Conservation (phyloP, 768 basidiomycete species). For the Podaxis sp. region DNA sequence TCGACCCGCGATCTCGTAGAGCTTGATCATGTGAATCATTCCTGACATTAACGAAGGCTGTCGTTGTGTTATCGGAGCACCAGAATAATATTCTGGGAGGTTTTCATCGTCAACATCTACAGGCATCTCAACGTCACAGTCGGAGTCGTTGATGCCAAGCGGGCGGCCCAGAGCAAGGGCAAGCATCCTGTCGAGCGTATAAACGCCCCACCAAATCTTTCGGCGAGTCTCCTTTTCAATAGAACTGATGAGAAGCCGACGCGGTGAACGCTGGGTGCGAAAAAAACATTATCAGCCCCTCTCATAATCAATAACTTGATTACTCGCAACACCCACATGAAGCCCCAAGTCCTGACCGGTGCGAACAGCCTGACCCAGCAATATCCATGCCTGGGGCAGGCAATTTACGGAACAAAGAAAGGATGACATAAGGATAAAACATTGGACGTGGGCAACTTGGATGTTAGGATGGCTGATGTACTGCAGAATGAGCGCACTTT, state of each 20-base stretch:
- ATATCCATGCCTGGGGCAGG: constrained; percentile 91
- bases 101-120: constrained; percentile 81
- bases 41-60: constrained; percentile 80
- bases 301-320: constrained; percentile 14
- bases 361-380: constrained; percentile 88
- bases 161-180: constrained; percentile 88
- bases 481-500: constrained; percentile 83
- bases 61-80: constrained; percentile 53
- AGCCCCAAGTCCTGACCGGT: constrained; percentile 89
- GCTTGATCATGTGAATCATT: constrained; percentile 67
- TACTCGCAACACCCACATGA: constrained; percentile 59
- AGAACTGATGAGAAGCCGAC: constrained; percentile 63
- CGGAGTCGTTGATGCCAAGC: constrained; percentile 83
- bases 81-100: constrained; percentile 70
- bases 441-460: constrained; percentile 86
- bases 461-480: constrained; percentile 90
- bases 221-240: constrained; percentile 87
- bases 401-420: constrained; percentile 93
- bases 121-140: constrained; percentile 88
- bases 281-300: constrained; percentile 19
- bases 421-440: constrained; percentile 84
- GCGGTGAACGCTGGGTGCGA: constrained; percentile 69
- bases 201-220: constrained; percentile 95
- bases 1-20: constrained; percentile 85
- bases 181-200: constrained; percentile 88